Conservation (phyloP, 768 basidiomycete genomes). For the Xerocomellus amylosporus region DNA sequence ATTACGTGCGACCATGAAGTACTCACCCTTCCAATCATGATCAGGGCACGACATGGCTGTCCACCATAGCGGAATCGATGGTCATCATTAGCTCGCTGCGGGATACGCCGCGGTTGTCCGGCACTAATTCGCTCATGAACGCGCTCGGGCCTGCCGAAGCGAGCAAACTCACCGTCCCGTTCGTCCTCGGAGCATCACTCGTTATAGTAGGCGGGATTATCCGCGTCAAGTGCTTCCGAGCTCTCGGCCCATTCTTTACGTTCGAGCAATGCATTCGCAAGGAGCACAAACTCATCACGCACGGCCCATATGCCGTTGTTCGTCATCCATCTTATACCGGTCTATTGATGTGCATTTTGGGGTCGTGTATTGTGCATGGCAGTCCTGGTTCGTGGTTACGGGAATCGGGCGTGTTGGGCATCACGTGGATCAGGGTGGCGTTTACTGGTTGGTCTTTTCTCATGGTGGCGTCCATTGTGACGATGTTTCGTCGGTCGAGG, state of each 20-base stretch:
- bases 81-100: slow-evolving; percentile 1
- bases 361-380: not conserved
- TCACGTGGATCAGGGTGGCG: not conserved
- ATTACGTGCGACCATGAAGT: not conserved
- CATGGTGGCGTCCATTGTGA: not conserved
- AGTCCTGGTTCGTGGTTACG: slow-evolving; percentile 2
- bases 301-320: slow-evolving; percentile 26
- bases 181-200: slow-evolving; percentile 8
- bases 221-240: slow-evolving; percentile 4
- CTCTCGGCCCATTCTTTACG: slow-evolving; percentile 23
- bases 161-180: not conserved
- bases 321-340: slow-evolving; percentile 31
- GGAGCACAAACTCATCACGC: slow-evolving; percentile 25
- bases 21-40: slow-evolving; percentile 1
- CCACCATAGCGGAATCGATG: not conserved
- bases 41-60: not conserved
- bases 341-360: not conserved
- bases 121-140: not conserved
- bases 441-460: not conserved
- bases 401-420: not conserved
- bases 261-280: slow-evolving; percentile 18
- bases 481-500: slow-evolving; percentile 14
- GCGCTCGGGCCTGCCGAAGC: slow-evolving; percentile 12
- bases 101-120: not conserved
- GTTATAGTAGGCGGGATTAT: slow-evolving; percentile 1